These are phyloP conservation scores for Neurospora sp. DNA, from an alignment of 495 filamentous ascomycete species.

Conservation along the genomic window DNA sequence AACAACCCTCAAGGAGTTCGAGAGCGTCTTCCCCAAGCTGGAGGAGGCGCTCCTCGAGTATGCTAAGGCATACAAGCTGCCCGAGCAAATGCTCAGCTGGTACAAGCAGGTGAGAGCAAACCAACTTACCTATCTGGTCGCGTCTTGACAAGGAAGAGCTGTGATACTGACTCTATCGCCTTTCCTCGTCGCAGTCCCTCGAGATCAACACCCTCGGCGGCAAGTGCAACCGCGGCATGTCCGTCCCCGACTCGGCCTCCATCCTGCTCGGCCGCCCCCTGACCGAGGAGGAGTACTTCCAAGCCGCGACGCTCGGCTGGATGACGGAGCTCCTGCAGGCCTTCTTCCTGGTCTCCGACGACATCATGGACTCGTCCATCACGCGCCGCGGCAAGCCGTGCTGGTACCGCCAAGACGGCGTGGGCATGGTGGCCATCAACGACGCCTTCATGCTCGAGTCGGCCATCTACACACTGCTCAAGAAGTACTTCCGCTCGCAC, in stretches of 20 bases:
- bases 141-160: neutral
- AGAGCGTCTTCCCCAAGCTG: conserved; percentile 73
- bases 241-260: conserved; percentile 81
- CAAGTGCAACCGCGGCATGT: conserved; percentile 98
- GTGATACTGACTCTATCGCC: conserved; percentile 10
- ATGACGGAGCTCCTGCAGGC: conserved; percentile 95
- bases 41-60: conserved; percentile 67
- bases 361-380: conserved; percentile 94
- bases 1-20: conserved; percentile 74
- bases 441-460: conserved; percentile 94
- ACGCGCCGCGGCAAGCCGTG: conserved; percentile 88
- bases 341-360: conserved; percentile 96
- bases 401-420: conserved; percentile 82
- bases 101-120: conserved; percentile 57
- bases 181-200: conserved; percentile 46
- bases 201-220: conserved; percentile 82
- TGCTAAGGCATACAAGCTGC: conserved; percentile 69
- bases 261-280: conserved; percentile 66
- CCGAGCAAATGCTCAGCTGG: conserved; percentile 76
- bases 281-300: conserved; percentile 70
- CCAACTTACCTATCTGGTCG: neutral
- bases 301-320: conserved; percentile 82
- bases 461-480: conserved; percentile 80
- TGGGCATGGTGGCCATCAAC: conserved; percentile 95
- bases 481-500: conserved; percentile 83